These are phyloP conservation scores for Dactylorhiza incarnata DNA, from an alignment of 106 monocot species.

Conservation along the genomic window DNA sequence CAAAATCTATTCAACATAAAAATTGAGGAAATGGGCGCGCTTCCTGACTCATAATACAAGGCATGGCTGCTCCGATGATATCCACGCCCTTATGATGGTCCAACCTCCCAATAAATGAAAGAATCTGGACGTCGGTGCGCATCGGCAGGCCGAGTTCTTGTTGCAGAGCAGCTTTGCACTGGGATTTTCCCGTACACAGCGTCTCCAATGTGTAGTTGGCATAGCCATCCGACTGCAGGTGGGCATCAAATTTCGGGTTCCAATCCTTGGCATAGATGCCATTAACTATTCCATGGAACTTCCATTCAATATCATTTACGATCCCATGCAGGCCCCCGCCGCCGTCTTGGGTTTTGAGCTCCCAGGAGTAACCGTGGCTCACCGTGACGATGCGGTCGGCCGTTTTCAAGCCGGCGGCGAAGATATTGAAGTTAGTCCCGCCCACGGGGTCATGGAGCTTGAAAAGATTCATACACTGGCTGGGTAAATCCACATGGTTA, in stretches of 20 bases:
- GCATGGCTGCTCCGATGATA: constrained; percentile 75
- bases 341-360: constrained; percentile 76
- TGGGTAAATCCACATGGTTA: constrained; percentile 33
- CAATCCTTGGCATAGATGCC: constrained; percentile 68
- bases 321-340: constrained; percentile 82
- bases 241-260: constrained; percentile 58
- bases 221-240: constrained; percentile 75
- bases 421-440: constrained; percentile 78
- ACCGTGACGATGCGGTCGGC: constrained; percentile 78
- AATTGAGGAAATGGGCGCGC: too few species aligned
- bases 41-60: constrained; percentile 69
- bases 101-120: constrained; percentile 82
- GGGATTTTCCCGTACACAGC: constrained; percentile 46
- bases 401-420: constrained; percentile 65
- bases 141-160: constrained; percentile 54
- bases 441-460: constrained; percentile 62
- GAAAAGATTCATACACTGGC: constrained; percentile 58
- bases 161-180: constrained; percentile 87
- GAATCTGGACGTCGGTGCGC: constrained; percentile 49
- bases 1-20: too few species aligned
- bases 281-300: constrained; percentile 76
- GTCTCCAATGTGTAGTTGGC: constrained; percentile 69
- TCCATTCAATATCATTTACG: constrained; percentile 70
- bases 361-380: constrained; percentile 83
- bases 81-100: constrained; percentile 86